A percentile compares a stretch with the other conserved stretches of the same genome.
phyloP scores from a whole-genome alignment of 2,329 filamentous ascomycete genomes.

The Colletotrichum acutatum region DNA sequence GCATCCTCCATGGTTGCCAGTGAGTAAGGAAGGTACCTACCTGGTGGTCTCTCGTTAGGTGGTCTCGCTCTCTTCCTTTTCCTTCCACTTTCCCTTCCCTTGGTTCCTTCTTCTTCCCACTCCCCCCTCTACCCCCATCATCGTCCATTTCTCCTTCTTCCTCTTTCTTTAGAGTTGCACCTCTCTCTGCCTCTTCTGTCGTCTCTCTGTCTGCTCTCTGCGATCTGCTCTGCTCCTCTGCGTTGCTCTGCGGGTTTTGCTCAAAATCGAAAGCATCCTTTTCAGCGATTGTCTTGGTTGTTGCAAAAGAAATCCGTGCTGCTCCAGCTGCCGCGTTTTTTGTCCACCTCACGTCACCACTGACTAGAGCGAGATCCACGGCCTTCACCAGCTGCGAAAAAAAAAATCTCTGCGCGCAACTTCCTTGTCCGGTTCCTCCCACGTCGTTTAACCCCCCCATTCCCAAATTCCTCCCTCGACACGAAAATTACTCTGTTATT shows the following conservation, averaged over 20 bases:
- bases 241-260: conserved; percentile 29
- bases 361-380: conserved; percentile 32
- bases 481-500: conserved; percentile 33
- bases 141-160: conserved; percentile 26
- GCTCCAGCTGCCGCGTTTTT: conserved; percentile 28
- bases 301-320: conserved; percentile 29
- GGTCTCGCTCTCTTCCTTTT: conserved; percentile 43
- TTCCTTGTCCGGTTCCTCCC: conserved; percentile 34
- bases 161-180: conserved; percentile 35
- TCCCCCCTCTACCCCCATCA: conserved; percentile 33
- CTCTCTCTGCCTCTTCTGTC: conserved; percentile 42
- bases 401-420: conserved; percentile 34
- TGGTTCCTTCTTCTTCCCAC: conserved; percentile 34
- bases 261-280: conserved; percentile 34
- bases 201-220: conserved; percentile 42
- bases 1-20: conserved; percentile 20
- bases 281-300: conserved; percentile 35
- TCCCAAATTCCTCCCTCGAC: conserved; percentile 22
- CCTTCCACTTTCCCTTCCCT: conserved; percentile 42
- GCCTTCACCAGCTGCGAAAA: conserved; percentile 20
- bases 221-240: conserved; percentile 33
- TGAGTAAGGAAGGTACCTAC: neutral
- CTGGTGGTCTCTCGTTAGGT: conserved; percentile 32
- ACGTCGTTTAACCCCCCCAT: conserved; percentile 30
- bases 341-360: conserved; percentile 34